These are phyloP conservation scores for Arctium minus DNA, from an alignment of 129 eudicot genomes.

Conservation along the genomic window DNA sequence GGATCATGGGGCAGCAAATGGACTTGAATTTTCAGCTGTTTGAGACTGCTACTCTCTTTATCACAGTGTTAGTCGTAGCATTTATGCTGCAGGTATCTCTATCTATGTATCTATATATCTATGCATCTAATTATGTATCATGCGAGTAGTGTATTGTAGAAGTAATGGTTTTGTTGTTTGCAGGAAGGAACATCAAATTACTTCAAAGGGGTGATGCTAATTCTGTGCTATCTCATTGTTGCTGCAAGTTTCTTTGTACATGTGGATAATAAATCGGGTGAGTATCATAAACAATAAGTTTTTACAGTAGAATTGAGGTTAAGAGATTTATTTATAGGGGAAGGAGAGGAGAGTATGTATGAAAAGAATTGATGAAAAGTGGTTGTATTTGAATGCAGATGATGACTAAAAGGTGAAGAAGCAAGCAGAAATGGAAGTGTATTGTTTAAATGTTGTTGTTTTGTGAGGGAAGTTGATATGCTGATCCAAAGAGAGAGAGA, in stretches of 20 bases:
- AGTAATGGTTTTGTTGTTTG: constrained; percentile 19
- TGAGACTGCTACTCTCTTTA: constrained; percentile 92
- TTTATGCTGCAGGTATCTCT: constrained; percentile 86
- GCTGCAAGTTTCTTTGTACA: constrained; percentile 98
- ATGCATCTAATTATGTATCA: constrained; percentile 7
- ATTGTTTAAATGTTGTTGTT: constrained; percentile 19
- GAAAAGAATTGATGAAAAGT: neutral
- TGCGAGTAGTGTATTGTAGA: neutral
- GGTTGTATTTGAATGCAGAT: neutral
- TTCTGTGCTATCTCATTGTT: constrained; percentile 84
- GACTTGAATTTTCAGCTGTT: constrained; percentile 92
- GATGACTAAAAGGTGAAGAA: neutral
- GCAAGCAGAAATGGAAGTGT: neutral
- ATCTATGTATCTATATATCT: constrained; percentile 9
- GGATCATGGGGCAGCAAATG: constrained; percentile 91
- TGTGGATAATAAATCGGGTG: constrained; percentile 62
- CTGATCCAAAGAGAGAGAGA: neutral
- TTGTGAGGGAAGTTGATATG: constrained; percentile 15
- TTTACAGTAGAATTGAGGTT: neutral
- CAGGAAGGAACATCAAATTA: constrained; percentile 97
- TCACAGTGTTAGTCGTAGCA: constrained; percentile 88
- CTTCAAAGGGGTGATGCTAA: constrained; percentile 92
- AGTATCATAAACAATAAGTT: constrained; percentile 24
- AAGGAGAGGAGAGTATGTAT: neutral
- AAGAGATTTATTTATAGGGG: neutral